These are phyloP conservation scores for Fusarium stilboides DNA, from an alignment of 2,329 filamentous ascomycete genomes.

Conservation along the genomic window DNA sequence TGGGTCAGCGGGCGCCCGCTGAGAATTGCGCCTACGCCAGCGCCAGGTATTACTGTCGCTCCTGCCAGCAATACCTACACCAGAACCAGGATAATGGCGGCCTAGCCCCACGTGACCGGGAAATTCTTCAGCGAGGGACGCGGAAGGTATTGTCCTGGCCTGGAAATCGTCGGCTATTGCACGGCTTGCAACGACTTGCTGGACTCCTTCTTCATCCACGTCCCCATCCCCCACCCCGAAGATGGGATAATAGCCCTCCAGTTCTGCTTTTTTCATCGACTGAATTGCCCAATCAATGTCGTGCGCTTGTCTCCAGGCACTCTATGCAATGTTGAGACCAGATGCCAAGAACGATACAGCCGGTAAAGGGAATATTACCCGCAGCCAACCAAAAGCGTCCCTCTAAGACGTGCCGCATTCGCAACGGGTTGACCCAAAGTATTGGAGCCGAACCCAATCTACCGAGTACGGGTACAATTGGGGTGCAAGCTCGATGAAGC, in stretches of 20 bases:
- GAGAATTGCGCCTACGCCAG: conserved; percentile 36
- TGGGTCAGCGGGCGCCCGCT: conserved; percentile 21
- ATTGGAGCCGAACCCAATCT: conserved; percentile 20
- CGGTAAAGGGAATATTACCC: conserved; percentile 27
- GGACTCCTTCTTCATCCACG: conserved; percentile 26
- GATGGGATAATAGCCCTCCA: conserved; percentile 43
- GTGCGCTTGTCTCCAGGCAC: neutral
- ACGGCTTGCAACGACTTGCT: conserved; percentile 16
- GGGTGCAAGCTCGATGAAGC: conserved; percentile 2
- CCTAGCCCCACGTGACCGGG: conserved; percentile 37
- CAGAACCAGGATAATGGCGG: conserved; percentile 18
- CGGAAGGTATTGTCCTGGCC: conserved; percentile 4
- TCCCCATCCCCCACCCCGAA: conserved; percentile 36
- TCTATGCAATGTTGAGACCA: too few relatives aligned
- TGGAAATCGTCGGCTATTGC: conserved; percentile 29
- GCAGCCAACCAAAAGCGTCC: conserved; percentile 29
- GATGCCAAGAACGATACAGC: conserved; percentile 23
- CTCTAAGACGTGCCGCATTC: conserved; percentile 17
- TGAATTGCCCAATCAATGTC: neutral
- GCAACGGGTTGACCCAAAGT: conserved; percentile 21
- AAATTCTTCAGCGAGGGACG: conserved; percentile 14
- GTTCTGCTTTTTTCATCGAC: conserved; percentile 24
- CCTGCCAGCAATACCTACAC: conserved; percentile 6
- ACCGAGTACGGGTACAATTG: conserved; percentile 6
- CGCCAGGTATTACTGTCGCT: conserved; percentile 38